phyloP scores from a whole-genome alignment of 2,329 filamentous ascomycete genomes.

The Lecanicillium sp. region DNA sequence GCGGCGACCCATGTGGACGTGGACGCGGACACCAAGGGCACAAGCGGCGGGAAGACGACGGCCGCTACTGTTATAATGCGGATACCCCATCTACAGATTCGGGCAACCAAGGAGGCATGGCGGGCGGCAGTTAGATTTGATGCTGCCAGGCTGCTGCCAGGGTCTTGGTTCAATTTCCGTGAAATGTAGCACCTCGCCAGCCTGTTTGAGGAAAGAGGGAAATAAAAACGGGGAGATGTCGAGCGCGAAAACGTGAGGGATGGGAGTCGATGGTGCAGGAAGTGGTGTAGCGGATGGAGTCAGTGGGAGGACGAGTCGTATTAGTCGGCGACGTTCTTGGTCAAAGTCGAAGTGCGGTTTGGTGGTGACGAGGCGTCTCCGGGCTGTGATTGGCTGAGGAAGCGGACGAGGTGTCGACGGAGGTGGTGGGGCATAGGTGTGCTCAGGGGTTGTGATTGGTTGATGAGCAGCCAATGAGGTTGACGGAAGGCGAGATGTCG shows the following conservation, averaged over 20 bases:
- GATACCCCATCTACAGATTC: conserved; percentile 8
- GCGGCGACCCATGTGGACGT: neutral
- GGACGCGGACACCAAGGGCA: neutral
- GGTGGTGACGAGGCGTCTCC: too few relatives aligned
- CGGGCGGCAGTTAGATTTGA: neutral
- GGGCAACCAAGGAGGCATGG: neutral
- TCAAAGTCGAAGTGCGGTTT: too few relatives aligned
- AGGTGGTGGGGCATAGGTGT: too few relatives aligned
- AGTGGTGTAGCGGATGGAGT: neutral
- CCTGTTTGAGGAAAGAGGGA: conserved; percentile 6
- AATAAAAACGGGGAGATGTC: neutral
- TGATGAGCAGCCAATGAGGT: too few relatives aligned
- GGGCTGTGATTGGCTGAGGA: too few relatives aligned
- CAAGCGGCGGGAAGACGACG: conserved; percentile 9
- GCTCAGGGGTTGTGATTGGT: too few relatives aligned
- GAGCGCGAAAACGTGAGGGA: neutral
- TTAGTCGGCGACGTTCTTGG: too few relatives aligned
- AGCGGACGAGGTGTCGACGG: too few relatives aligned
- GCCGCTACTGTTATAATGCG: conserved; percentile 8
- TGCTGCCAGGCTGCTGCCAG: conserved; percentile 2
- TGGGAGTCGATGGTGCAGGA: neutral
- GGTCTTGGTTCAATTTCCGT: neutral
- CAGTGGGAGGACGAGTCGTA: conserved; percentile 3
- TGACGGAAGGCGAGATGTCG: too few relatives aligned
- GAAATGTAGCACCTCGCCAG: too few relatives aligned